Percentiles rank a stretch among this genome's conserved stretches.
Evolutionary conservation across 768 basidiomycete genomes (phyloP).

Genomic region (Phanerochaete carnosa): DNA sequence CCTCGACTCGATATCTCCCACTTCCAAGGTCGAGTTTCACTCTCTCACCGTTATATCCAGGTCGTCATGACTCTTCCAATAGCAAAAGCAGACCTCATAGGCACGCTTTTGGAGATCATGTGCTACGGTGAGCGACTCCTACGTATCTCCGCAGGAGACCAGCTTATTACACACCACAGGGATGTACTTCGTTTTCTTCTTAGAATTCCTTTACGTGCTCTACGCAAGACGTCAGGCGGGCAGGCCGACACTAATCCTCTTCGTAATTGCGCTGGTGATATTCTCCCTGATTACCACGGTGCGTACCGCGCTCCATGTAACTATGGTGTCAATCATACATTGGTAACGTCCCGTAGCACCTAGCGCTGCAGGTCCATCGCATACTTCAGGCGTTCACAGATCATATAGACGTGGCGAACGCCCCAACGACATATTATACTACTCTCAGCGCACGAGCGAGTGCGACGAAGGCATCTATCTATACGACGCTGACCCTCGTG

Average conservation of each 20-base stretch:
- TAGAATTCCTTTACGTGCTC: conserved; percentile 8
- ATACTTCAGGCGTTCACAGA: conserved; percentile 22
- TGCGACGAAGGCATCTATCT: conserved; percentile 22
- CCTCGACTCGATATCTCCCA: too few relatives aligned
- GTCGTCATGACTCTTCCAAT: too few relatives aligned
- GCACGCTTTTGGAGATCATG: too few relatives aligned
- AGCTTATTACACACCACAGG: too few relatives aligned
- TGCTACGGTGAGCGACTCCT: too few relatives aligned
- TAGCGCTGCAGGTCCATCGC: conserved; percentile 21
- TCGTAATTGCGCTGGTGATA: conserved; percentile 6
- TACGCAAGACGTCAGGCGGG: not conserved
- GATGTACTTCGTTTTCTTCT: conserved; percentile 2
- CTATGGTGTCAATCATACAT: not conserved
- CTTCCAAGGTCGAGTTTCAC: too few relatives aligned
- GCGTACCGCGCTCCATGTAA: not conserved
- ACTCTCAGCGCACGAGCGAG: conserved; percentile 18
- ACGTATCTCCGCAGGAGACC: too few relatives aligned
- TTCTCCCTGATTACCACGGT: conserved; percentile 18
- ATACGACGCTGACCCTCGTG: conserved; percentile 22
- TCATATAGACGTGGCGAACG: conserved; percentile 10
- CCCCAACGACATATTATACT: conserved; percentile 18
- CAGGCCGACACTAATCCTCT: not conserved
- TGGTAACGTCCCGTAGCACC: conserved; percentile 16
- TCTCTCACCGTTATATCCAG: too few relatives aligned
- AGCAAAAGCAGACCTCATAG: too few relatives aligned